Evolutionary conservation across 2,329 filamentous ascomycete genomes (phyloP), one percentile per base, ranked within the genome.

Genomic region (Penicillium sp.): DNA sequence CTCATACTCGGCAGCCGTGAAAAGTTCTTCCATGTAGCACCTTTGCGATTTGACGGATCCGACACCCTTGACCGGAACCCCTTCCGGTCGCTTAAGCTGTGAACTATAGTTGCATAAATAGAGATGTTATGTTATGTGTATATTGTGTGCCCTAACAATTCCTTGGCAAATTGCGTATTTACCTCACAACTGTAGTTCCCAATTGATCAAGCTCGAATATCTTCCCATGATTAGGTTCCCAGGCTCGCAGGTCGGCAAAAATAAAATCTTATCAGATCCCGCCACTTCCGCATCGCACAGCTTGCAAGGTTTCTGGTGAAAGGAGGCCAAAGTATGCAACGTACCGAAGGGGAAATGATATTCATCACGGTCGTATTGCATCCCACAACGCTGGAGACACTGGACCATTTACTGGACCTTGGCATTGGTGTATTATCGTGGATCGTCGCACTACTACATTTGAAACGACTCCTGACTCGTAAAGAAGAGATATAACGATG

Each of bases 11-110:
- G 49, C 13, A 52, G 49, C 21, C 45, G 49, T 31, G 49, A 52
- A 31, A 52, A 52, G n/a, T 52, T 52, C 14, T 52, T 52, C 49
- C 48, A 45, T 22, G 48, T 50, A 13, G 48, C 48, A 8, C 48
- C 48, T 3, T 9, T 50, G 11, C 31, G 48, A 16, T 50, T 50
- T 32, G 48, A 50, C 10, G 48, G 48, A 7, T 50, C 48, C 8
- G 48, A 50, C 16, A 31, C 42, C 34, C 32, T 50, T 8, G 48
- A 50, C 16, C 48, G 48, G 11, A 45, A 50, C 14, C 48, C 48
- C n/a, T 50, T 50, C 48, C 48, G 48, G 2, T 32, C 41, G 5
- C 38, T 50, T 31, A 50, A 50, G 16, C 31, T 50, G 27, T 52
- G 43, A 52, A 7, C 5, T 16, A 32, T 22, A 36, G 18, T 36